Percentiles rank a stretch among this genome's conserved stretches.
Conservation (phyloP, 805 yeast species). For the Candida coleopterorum region DNA sequence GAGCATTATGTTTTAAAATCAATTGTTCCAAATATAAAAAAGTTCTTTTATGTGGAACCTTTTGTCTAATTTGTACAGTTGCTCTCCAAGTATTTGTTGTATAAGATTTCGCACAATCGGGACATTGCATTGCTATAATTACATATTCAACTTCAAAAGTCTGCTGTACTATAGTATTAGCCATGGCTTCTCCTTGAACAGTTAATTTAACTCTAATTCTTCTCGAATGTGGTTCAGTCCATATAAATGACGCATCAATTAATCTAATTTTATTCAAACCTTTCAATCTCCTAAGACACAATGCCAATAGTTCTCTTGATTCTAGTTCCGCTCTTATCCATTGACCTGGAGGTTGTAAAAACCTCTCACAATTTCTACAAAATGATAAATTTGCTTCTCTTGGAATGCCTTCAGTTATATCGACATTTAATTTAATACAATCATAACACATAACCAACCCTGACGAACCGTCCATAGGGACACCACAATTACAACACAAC, state of each 20-base stretch:
- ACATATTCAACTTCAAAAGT: slow-evolving; percentile 90
- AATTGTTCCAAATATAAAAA: slow-evolving; percentile 93
- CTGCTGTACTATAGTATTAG: slow-evolving; percentile 89
- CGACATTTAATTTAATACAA: slow-evolving; percentile 90
- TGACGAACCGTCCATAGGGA: slow-evolving; percentile 92
- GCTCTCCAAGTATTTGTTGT: slow-evolving; percentile 99
- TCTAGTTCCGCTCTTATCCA: slow-evolving; percentile 92
- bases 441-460: slow-evolving; percentile 96
- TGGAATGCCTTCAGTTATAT: slow-evolving; percentile 87
- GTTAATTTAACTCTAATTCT: slow-evolving; percentile 87
- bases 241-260: slow-evolving; percentile 89
- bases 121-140: slow-evolving; percentile 94
- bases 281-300: slow-evolving; percentile 81
- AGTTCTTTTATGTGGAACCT: slow-evolving; percentile 94
- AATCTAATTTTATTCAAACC: slow-evolving; percentile 83
- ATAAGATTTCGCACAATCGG: slow-evolving; percentile 96
- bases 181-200: slow-evolving; percentile 95
- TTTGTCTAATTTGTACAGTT: slow-evolving; percentile 94
- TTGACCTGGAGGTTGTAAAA: slow-evolving; percentile 88
- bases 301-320: slow-evolving; percentile 86
- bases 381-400: slow-evolving; percentile 90
- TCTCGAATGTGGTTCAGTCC: slow-evolving; percentile 99
- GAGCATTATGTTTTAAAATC: slow-evolving; percentile 88
- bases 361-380: slow-evolving; percentile 96
- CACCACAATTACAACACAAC: slow-evolving; percentile 97